phyloP scores from a whole-genome alignment of 73 alveolate genomes.

The Symbiodinium pilosum region DNA sequence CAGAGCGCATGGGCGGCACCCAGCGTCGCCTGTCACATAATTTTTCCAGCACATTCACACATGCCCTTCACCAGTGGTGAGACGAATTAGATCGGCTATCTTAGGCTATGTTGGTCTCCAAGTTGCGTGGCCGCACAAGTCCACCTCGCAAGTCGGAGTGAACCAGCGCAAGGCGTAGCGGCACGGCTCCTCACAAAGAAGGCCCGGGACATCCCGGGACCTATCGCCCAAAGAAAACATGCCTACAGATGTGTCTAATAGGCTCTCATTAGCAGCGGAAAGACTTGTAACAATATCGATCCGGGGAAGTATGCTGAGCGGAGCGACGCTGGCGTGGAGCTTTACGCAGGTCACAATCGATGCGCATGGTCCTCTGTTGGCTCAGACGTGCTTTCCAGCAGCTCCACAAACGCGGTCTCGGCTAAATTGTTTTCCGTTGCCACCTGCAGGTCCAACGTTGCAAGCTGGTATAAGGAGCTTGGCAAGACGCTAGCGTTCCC shows the following conservation, averaged over 20 bases:
- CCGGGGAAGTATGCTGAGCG: too few relatives aligned
- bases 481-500: too few relatives aligned
- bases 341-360: too few relatives aligned
- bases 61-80: too few relatives aligned
- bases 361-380: background rate
- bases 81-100: background rate
- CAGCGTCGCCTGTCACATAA: constrained; percentile 18
- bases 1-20: constrained; percentile 87
- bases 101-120: background rate
- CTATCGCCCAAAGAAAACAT: too few relatives aligned
- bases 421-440: constrained; percentile 75
- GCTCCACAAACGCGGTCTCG: constrained; percentile 77
- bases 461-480: too few relatives aligned
- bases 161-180: constrained; percentile 79
- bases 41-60: too few relatives aligned
- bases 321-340: too few relatives aligned
- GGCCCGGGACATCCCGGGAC: too few relatives aligned
- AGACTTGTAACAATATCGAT: too few relatives aligned
- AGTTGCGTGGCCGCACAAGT: constrained; percentile 78
- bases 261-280: too few relatives aligned
- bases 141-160: constrained; percentile 83
- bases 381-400: background rate
- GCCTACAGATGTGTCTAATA: too few relatives aligned
- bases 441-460: constrained; percentile 47
- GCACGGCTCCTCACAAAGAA: background rate